phyloP scores from a whole-genome alignment of 2,329 filamentous ascomycete genomes.

The Blastomyces percursus region DNA sequence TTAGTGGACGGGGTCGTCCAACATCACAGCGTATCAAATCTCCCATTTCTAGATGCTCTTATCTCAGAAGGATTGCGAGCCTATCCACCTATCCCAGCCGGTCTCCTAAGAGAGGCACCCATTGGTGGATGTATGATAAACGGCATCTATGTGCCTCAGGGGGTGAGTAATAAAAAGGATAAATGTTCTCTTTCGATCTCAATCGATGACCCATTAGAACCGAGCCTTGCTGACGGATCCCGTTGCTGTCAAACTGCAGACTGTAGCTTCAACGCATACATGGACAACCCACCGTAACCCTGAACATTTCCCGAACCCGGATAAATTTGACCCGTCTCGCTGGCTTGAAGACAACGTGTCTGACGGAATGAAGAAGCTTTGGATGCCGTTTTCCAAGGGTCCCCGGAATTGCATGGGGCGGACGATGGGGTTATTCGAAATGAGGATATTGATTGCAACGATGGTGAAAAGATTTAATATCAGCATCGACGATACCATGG shows the following conservation, averaged over 20 bases:
- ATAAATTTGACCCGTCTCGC: conserved; percentile 11
- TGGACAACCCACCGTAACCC: conserved; percentile 11
- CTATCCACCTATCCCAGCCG: conserved; percentile 3
- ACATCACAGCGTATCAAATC: not conserved
- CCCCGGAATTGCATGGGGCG: conserved; percentile 10
- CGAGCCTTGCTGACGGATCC: not conserved
- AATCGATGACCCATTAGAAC: not conserved
- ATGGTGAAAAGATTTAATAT: conserved; percentile 9
- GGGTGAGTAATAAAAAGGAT: conserved; percentile 1
- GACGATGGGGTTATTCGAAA: conserved; percentile 12
- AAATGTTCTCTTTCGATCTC: not conserved
- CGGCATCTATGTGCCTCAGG: conserved; percentile 6
- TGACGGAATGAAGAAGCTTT: conserved; percentile 3
- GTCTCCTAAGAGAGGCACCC: conserved; percentile 2
- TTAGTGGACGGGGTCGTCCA: conserved; percentile 3
- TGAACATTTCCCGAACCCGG: conserved; percentile 9
- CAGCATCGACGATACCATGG: conserved; percentile 5
- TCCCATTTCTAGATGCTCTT: conserved; percentile 7
- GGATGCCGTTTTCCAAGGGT: conserved; percentile 12
- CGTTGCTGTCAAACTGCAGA: conserved; percentile 1
- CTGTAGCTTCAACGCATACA: conserved; percentile 8
- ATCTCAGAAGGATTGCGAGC: conserved; percentile 5
- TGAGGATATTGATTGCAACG: conserved; percentile 10
- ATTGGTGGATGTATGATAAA: conserved; percentile 1
- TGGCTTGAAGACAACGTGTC: conserved; percentile 7